Base-by-base conservation (phyloP, 306 rosid species). In the Quercus parvula region DNA sequence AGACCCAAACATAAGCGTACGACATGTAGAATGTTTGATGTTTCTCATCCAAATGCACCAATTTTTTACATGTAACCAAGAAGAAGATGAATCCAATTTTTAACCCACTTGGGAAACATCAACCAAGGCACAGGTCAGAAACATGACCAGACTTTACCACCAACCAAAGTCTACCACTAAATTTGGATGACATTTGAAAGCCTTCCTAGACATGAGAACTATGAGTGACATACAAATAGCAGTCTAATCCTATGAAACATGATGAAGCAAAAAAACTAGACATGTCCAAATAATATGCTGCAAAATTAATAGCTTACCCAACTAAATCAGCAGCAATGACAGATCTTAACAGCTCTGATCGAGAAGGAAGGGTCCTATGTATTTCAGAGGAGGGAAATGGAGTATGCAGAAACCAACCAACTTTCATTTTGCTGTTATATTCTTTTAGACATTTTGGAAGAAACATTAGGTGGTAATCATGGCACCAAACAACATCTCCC, bases 361-460 rank as follows among this genome's bases (percentile, higher is more conserved):
- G 89, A 49, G 97, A 95, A 35, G 99, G 97, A 54, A 94, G 82
- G 56, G 95, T 92, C 86, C 97, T 90, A 84, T 94, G 97, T 73
- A 94, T 92, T 85, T 94, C 99, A 35, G 99, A 94, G 82, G 99
- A 95, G 87, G 99, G 99, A 81, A 95, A 95, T n/a, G 99, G 99
- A 25, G 97, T 95, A 77, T 95, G 97, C 80, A 95, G 97, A 89
- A 95, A 95, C 97, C 99, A 95, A 38, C 99, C 99, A 77, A 92
- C 97, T 90, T 95, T 95, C 97, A 92, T 95, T 70, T 84, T 73
- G 77, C 44, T 81, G 83, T 95, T 91, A 78, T 88, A 79, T 67
- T 91, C 92, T 86, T 95, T 95, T 19, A 95, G 89, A 82, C 91
- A 95, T 84, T 90, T 86, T 64, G 99, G 99, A 79, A 95, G 97